These are phyloP conservation scores for Jasminum sambac DNA, from an alignment of 257 asterid genomes.

Conservation along the genomic window DNA sequence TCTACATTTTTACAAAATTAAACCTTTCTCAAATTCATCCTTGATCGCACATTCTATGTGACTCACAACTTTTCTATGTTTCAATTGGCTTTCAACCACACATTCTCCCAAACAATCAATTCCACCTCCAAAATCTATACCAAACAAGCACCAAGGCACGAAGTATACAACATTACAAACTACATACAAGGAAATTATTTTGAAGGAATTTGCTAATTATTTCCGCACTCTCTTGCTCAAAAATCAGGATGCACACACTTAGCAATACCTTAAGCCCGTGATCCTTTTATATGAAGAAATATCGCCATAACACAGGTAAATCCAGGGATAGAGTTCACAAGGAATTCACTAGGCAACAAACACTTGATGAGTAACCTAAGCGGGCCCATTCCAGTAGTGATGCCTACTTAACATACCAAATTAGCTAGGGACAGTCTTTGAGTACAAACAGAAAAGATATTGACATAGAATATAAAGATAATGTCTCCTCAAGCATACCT, in stretches of 20 bases:
- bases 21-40: too few species aligned
- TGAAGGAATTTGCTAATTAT: slow-evolving; percentile 5
- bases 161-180: slow-evolving; percentile 11
- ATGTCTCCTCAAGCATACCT: slow-evolving; percentile 47
- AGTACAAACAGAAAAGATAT: slow-evolving; percentile 5
- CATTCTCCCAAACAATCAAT: too few species aligned
- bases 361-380: background rate
- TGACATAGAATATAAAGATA: background rate
- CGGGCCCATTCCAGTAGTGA: background rate
- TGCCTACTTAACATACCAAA: background rate
- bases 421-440: background rate
- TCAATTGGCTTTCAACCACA: too few species aligned
- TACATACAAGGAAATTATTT: slow-evolving; percentile 15
- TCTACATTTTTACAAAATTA: too few species aligned
- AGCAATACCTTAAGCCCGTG: background rate
- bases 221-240: background rate
- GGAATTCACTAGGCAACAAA: background rate
- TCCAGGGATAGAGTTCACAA: background rate
- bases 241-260: background rate
- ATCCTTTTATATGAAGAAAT: background rate
- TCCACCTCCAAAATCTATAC: too few species aligned
- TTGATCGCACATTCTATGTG: too few species aligned
- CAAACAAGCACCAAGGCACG: too few species aligned
- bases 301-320: background rate
- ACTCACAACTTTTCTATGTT: too few species aligned